A percentile compares a stretch with the other conserved stretches of the same genome.
These are phyloP conservation scores for Dillenia suffruticosa DNA, from an alignment of 164 flowering plant species.

Conservation along the genomic window DNA sequence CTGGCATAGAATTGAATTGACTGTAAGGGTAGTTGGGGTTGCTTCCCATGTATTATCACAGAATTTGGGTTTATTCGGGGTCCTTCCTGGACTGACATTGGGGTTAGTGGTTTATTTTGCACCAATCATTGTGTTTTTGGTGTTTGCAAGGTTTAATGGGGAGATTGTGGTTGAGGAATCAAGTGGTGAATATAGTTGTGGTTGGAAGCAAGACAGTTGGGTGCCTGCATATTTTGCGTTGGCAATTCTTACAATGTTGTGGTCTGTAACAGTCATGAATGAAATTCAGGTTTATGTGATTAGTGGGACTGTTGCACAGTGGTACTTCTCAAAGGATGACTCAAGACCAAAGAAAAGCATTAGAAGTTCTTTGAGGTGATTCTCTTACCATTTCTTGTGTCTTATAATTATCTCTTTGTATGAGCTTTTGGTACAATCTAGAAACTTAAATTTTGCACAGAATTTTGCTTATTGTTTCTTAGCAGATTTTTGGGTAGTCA, in stretches of 20 bases:
- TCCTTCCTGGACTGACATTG: conserved; percentile 58
- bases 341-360: conserved; percentile 45
- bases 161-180: conserved; percentile 46
- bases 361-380: conserved; percentile 77
- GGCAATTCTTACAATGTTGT: conserved; percentile 83
- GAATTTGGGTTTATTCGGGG: conserved; percentile 67
- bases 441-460: no score
- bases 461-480: no score
- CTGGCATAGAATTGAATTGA: conserved; percentile 82
- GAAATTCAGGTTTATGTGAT: conserved; percentile 79
- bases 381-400: conserved; percentile 1
- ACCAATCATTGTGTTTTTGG: conserved; percentile 83
- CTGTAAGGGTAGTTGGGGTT: conserved; percentile 60
- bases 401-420: background rate
- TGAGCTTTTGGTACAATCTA: background rate
- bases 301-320: conserved; percentile 81
- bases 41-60: conserved; percentile 66
- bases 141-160: conserved; percentile 75
- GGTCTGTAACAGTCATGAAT: conserved; percentile 70
- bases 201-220: conserved; percentile 92
- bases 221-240: conserved; percentile 86
- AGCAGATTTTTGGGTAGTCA: no score
- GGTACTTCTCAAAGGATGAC: conserved; percentile 87
- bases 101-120: conserved; percentile 56
- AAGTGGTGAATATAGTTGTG: conserved; percentile 51